phyloP scores from a whole-genome alignment of 805 yeast species.

The Debaryomyces prosopidis region DNA sequence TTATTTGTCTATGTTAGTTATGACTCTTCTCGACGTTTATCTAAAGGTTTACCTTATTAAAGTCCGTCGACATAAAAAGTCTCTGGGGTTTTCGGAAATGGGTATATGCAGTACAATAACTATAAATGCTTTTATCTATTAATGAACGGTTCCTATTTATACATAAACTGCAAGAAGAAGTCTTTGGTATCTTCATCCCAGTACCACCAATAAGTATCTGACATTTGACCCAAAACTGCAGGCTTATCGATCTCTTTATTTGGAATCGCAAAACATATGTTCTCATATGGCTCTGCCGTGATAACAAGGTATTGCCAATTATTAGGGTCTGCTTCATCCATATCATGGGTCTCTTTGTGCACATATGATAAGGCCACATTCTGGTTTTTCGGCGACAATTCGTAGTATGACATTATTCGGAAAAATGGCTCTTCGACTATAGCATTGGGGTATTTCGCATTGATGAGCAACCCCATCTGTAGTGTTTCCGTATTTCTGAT shows the following conservation, averaged over 20 bases:
- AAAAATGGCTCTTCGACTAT: slow-evolving; percentile 57
- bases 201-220: slow-evolving; percentile 56
- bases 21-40: too few relatives aligned
- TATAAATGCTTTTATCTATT: too few relatives aligned
- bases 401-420: slow-evolving; percentile 77
- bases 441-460: slow-evolving; percentile 55
- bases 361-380: slow-evolving; percentile 29
- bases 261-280: slow-evolving; percentile 74
- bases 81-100: too few relatives aligned
- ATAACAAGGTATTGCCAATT: slow-evolving; percentile 70
- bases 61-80: too few relatives aligned
- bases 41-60: too few relatives aligned
- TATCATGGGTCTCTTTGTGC: slow-evolving; percentile 16
- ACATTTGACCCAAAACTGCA: slow-evolving; percentile 20
- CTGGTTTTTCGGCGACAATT: slow-evolving; percentile 48
- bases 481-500: slow-evolving; percentile 61
- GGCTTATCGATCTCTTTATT: slow-evolving; percentile 48
- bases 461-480: slow-evolving; percentile 65
- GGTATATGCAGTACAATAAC: too few relatives aligned
- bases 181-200: slow-evolving; percentile 73
- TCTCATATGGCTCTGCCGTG: slow-evolving; percentile 90
- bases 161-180: slow-evolving; percentile 72
- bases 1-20: too few relatives aligned
- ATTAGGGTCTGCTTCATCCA: slow-evolving; percentile 24
- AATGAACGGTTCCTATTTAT: slow-evolving; percentile 18